Conservation (phyloP, 371 early-diverging fungal species). For the Rhizopus arrhizus region DNA sequence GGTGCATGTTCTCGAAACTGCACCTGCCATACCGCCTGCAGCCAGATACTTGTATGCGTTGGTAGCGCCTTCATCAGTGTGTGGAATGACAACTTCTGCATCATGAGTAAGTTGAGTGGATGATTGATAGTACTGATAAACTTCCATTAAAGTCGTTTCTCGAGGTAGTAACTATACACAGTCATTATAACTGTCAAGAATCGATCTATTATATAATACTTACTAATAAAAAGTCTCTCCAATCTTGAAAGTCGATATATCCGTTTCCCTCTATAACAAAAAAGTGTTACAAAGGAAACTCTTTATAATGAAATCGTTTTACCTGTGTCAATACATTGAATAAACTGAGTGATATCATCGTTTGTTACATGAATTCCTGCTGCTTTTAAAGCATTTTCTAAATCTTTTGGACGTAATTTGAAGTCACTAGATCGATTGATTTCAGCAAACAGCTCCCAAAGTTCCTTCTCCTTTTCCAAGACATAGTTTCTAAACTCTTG, state of each 20-base stretch:
- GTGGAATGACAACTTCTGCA: conserved; percentile 69
- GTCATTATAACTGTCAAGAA: not conserved
- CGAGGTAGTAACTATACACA: conserved; percentile 36
- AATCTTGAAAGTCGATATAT: conserved; percentile 72
- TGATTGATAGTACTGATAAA: conserved; percentile 67
- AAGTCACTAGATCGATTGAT: conserved; percentile 67
- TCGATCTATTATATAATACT: conserved; percentile 14
- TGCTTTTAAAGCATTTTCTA: conserved; percentile 56
- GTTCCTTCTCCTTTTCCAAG: conserved; percentile 66
- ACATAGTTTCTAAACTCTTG: conserved; percentile 76
- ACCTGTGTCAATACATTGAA: conserved; percentile 68
- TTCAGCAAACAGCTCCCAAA: conserved; percentile 69
- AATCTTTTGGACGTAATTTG: conserved; percentile 60
- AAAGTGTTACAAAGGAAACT: not conserved
- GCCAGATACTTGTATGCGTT: conserved; percentile 66
- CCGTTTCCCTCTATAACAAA: conserved; percentile 59
- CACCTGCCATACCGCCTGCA: conserved; percentile 81
- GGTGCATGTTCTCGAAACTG: conserved; percentile 76
- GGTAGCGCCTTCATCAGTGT: conserved; percentile 49
- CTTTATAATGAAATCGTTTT: conserved; percentile 8
- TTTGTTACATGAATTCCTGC: conserved; percentile 68
- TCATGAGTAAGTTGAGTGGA: conserved; percentile 66
- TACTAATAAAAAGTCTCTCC: conserved; percentile 78
- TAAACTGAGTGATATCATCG: conserved; percentile 65
- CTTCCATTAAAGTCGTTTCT: conserved; percentile 55